These are phyloP conservation scores for Nicotiana paniculata DNA, from an alignment of 257 asterid species.

Conservation along the genomic window DNA sequence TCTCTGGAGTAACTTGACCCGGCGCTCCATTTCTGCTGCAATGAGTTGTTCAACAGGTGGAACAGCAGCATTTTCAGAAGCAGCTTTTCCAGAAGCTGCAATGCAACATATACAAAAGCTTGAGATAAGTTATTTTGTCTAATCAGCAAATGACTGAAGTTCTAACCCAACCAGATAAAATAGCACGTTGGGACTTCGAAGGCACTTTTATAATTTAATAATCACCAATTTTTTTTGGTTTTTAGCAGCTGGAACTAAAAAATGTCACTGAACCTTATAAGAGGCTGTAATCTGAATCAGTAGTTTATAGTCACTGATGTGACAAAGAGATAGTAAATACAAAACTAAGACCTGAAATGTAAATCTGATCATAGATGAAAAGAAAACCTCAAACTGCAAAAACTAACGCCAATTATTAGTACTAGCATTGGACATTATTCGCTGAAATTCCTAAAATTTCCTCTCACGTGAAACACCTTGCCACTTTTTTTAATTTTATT, in stretches of 20 bases:
- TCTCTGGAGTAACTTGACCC: conserved; percentile 67
- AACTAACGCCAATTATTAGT: neutral
- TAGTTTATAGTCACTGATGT: neutral
- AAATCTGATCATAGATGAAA: neutral
- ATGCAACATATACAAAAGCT: conserved; percentile 41
- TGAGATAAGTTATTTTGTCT: neutral
- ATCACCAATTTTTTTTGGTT: neutral
- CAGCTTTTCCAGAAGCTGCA: conserved; percentile 41
- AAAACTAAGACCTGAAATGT: neutral
- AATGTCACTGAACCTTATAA: neutral
- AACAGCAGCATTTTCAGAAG: conserved; percentile 37
- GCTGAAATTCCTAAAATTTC: neutral
- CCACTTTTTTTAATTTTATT: neutral
- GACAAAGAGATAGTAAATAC: neutral
- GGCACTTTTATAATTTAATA: neutral
- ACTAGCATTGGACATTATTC: neutral
- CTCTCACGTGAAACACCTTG: neutral
- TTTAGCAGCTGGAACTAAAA: too few relatives aligned
- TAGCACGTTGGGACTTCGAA: neutral
- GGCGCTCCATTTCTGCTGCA: conserved; percentile 61
- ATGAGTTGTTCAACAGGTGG: conserved; percentile 69
- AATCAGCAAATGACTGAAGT: too few relatives aligned
- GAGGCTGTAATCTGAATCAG: neutral
- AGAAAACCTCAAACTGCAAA: neutral
- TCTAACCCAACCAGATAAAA: neutral